phyloP scores from a whole-genome alignment of 495 filamentous ascomycete species.

The Ascodesmis nigricans region DNA sequence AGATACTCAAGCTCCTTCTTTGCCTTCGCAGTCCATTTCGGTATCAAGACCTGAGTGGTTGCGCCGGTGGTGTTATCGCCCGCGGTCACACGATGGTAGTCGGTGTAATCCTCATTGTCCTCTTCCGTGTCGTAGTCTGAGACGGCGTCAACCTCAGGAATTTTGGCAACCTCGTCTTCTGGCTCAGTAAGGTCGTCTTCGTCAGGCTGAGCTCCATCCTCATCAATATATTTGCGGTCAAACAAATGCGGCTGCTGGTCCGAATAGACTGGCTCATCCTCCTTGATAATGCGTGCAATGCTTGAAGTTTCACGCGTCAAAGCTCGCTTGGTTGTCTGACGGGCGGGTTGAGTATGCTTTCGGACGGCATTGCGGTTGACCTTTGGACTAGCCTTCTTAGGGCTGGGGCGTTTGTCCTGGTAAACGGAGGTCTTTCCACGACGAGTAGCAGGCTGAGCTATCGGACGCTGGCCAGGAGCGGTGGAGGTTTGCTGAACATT shows the following conservation, averaged over 20 bases:
- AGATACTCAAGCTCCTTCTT: constrained; percentile 15
- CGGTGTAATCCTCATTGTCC: constrained; percentile 15
- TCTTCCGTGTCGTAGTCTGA: constrained; percentile 17
- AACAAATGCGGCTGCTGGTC: constrained; percentile 20
- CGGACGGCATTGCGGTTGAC: constrained; percentile 17
- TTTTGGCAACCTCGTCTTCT: constrained; percentile 10
- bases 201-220: constrained; percentile 20
- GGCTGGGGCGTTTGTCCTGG: constrained; percentile 31
- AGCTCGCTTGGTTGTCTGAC: constrained; percentile 8
- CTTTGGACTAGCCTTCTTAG: constrained; percentile 16
- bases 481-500: too few relatives aligned
- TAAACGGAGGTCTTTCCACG: constrained; percentile 49
- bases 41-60: constrained; percentile 16
- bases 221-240: constrained; percentile 18
- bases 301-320: too few relatives aligned
- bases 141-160: constrained; percentile 9
- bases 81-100: constrained; percentile 6
- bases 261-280: constrained; percentile 17
- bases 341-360: constrained; percentile 13
- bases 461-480: too few relatives aligned
- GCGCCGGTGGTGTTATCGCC: constrained; percentile 21
- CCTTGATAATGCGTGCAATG: constrained; percentile 11
- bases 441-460: too few relatives aligned
- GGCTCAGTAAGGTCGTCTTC: constrained; percentile 15
- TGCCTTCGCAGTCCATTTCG: constrained; percentile 16